These are phyloP conservation scores for Apiotrichum mycotoxinovorans DNA, from an alignment of 1,284 basidiomycete species.

Conservation along the genomic window DNA sequence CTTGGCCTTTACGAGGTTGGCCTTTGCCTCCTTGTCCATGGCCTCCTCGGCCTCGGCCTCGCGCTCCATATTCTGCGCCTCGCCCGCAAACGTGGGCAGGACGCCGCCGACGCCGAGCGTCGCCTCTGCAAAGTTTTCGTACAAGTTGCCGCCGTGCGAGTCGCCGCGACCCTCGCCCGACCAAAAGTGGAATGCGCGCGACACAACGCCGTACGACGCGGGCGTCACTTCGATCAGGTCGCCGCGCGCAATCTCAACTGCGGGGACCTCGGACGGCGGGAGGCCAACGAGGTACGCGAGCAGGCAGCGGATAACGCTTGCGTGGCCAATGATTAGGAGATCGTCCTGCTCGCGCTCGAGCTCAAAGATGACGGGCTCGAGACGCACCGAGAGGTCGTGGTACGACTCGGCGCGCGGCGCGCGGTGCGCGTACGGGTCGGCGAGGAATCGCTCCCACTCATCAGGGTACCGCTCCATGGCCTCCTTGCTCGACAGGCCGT, in stretches of 20 bases:
- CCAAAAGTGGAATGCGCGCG: constrained; percentile 89
- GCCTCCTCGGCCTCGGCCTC: constrained; percentile 46
- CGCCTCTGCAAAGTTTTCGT: constrained; percentile 52
- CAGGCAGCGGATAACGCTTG: constrained; percentile 95
- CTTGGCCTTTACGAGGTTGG: constrained; percentile 21
- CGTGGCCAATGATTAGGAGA: constrained; percentile 74
- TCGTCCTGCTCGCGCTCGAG: constrained; percentile 76
- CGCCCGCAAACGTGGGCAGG: constrained; percentile 40
- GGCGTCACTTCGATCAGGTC: constrained; percentile 86
- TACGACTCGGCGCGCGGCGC: constrained; percentile 92
- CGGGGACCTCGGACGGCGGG: constrained; percentile 93
- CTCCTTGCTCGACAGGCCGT: constrained; percentile 86
- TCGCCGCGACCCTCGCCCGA: constrained; percentile 50
- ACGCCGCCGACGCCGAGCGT: constrained; percentile 36
- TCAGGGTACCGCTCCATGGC: constrained; percentile 86
- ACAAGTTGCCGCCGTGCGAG: constrained; percentile 44
- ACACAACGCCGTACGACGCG: constrained; percentile 82
- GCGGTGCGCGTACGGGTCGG: constrained; percentile 89
- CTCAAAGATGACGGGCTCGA: constrained; percentile 80
- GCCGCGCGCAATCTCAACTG: constrained; percentile 88
- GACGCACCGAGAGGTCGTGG: constrained; percentile 73
- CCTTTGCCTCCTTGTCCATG: constrained; percentile 36
- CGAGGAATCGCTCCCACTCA: constrained; percentile 87
- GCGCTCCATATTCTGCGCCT: constrained; percentile 44
- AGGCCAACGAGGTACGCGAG: constrained; percentile 87